A percentile compares a stretch with the other conserved stretches of the same genome.
Evolutionary conservation across 2,329 filamentous ascomycete species (phyloP).

Genomic region (Fusarium secorum): DNA sequence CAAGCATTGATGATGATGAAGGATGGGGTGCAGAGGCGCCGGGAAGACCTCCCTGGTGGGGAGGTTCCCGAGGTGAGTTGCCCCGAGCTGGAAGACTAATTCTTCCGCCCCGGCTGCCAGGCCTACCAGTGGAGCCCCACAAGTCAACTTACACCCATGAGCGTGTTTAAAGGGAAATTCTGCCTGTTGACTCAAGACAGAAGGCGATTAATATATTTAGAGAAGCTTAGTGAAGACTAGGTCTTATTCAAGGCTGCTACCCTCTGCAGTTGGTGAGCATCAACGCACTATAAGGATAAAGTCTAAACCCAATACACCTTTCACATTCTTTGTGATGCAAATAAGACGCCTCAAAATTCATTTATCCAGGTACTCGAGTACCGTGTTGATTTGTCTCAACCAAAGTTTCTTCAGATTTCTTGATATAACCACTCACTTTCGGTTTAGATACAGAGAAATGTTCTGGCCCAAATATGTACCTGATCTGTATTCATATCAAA

Average conservation of each 20-base stretch:
- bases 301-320: not conserved
- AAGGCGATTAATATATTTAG: not conserved
- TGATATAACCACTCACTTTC: too few species aligned
- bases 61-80: not conserved
- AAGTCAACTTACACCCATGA: not conserved
- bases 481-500: not conserved
- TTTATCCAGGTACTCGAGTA: not conserved
- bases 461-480: not conserved
- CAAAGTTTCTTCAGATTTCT: not conserved
- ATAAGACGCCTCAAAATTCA: not conserved
- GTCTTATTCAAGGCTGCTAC: not conserved
- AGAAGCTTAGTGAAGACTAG: not conserved
- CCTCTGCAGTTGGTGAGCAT: not conserved
- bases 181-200: not conserved
- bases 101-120: conserved; percentile 17
- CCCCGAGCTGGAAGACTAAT: conserved; percentile 4
- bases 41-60: not conserved
- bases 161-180: not conserved
- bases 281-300: not conserved
- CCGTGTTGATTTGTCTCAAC: not conserved
- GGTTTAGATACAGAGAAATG: not conserved
- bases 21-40: not conserved
- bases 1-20: conserved; percentile 14
- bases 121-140: not conserved
- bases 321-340: not conserved